A percentile compares a stretch with the other conserved stretches of the same genome.
Conservation (phyloP, 768 basidiomycete genomes). For the Phallus indusiatus region DNA sequence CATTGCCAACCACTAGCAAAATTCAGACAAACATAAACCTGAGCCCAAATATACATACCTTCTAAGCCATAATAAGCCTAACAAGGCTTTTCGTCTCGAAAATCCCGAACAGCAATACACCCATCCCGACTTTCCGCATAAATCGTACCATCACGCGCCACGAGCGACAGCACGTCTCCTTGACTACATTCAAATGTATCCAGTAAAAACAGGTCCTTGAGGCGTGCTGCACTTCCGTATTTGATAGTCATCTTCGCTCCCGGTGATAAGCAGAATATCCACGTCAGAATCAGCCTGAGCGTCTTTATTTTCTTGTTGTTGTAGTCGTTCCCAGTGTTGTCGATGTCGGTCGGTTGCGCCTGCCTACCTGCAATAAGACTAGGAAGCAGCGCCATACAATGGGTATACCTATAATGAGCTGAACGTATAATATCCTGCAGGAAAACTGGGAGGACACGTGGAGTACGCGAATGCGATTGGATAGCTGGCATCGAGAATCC, state of each 20-base stretch:
- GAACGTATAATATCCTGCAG: constrained; percentile 60
- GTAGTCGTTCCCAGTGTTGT: too few relatives aligned
- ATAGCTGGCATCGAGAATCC: background rate
- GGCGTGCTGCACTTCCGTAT: constrained; percentile 55
- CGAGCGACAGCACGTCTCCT: constrained; percentile 79
- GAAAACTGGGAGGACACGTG: constrained; percentile 42
- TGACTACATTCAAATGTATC: constrained; percentile 64
- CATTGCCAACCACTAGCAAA: constrained; percentile 74
- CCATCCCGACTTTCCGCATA: constrained; percentile 95
- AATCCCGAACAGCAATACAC: constrained; percentile 80
- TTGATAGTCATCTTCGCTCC: constrained; percentile 90
- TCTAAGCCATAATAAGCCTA: constrained; percentile 77
- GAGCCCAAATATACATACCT: too few relatives aligned
- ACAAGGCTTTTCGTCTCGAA: constrained; percentile 85
- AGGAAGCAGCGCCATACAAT: constrained; percentile 75
- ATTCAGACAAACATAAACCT: constrained; percentile 39
- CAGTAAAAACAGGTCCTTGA: constrained; percentile 34
- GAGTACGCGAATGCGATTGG: constrained; percentile 4
- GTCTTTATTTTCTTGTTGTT: too few relatives aligned
- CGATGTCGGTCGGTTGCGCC: too few relatives aligned
- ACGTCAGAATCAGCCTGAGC: constrained; percentile 21
- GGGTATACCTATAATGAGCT: constrained; percentile 92
- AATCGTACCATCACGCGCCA: constrained; percentile 64
- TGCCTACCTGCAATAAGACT: too few relatives aligned
- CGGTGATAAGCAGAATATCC: constrained; percentile 57